Base-by-base conservation (phyloP, 495 filamentous ascomycete species). In the Xylaria curta region DNA sequence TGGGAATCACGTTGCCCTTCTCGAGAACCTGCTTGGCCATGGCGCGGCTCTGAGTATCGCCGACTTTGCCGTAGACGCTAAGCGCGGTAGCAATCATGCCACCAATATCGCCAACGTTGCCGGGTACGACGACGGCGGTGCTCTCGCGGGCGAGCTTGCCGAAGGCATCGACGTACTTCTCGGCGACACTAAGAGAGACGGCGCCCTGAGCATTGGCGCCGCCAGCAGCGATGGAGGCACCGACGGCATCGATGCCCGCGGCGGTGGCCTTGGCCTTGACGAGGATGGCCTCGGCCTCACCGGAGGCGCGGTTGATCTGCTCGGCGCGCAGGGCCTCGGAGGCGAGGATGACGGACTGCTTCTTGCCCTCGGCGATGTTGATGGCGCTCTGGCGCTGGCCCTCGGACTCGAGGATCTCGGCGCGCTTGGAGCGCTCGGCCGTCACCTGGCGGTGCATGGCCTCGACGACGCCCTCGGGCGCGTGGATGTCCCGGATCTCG, bases 381-480 rank as follows among this genome's bases (percentile, higher is more conserved):
- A 99, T 99, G 7, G 96, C 97, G 74, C 89, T 92, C 85, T 99
- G 96, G 40, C 96, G 86, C 82, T 98, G 97, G 74, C 96, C 96
- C 72, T 99, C 96, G 2, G 92, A 95, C 65, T 99, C 96, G 19
- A 99, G 85, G 73, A 99, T 99, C 84, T 99, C 96, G 65, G 96
- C 96, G 44, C 96, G 91, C 87, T 99, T 99, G 74, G 91, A 94
- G 1, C 96, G 90, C 84, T 99, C 96, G 0, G 96, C 96, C 4
- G 95, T 98, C 19, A 99, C 96, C 80, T 98, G 95, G 38, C 96
- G 89, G 83, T 99, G 97, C 97, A 99, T 99, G 70, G 96, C 96
- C 64, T 91, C 92, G 49, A 98, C 95, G 26, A 98, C 96, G 53
- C 90, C 91, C 7, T 92, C 92, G 0, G 96, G 96, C 0, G 96